A percentile compares a stretch with the other conserved stretches of the same genome.
These are phyloP conservation scores for Phytophthora multivora DNA, from an alignment of 352 stramenopile species.

Conservation along the genomic window DNA sequence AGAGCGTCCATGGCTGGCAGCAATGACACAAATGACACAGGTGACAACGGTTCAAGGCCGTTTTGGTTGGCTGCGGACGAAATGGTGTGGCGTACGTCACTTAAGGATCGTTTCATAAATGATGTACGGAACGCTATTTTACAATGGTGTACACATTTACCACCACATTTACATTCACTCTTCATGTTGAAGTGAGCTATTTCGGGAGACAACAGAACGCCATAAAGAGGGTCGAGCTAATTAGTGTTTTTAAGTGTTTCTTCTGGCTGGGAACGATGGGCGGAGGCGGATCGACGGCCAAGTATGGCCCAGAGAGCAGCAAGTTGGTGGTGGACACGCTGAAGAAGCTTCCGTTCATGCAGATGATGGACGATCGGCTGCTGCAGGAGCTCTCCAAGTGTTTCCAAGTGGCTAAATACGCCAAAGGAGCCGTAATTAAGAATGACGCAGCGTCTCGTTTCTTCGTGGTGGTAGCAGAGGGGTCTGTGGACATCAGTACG, in stretches of 20 bases:
- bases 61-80: slow-evolving; percentile 28
- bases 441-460: slow-evolving; percentile 42
- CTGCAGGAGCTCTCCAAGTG: slow-evolving; percentile 59
- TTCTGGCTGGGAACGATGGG: slow-evolving; percentile 9
- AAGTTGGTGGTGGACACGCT: slow-evolving; percentile 48
- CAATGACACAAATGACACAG: slow-evolving; percentile 11
- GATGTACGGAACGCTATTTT: background rate
- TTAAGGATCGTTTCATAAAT: background rate
- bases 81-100: slow-evolving; percentile 5
- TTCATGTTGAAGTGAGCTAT: background rate
- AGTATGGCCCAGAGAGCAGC: slow-evolving; percentile 19
- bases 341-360: slow-evolving; percentile 65
- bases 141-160: background rate
- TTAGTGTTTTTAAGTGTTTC: background rate
- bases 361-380: slow-evolving; percentile 62
- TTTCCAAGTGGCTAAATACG: slow-evolving; percentile 57
- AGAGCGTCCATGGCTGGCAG: slow-evolving; percentile 42
- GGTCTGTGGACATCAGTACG: slow-evolving; percentile 60
- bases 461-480: slow-evolving; percentile 66
- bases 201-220: background rate
- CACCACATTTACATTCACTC: background rate
- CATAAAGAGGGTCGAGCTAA: background rate
- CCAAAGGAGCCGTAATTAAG: slow-evolving; percentile 51
- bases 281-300: slow-evolving; percentile 9
- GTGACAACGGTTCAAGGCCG: background rate